Evolutionary conservation across 2,329 filamentous ascomycete species (phyloP).

Genomic region (Rhynchosporium graminicola): DNA sequence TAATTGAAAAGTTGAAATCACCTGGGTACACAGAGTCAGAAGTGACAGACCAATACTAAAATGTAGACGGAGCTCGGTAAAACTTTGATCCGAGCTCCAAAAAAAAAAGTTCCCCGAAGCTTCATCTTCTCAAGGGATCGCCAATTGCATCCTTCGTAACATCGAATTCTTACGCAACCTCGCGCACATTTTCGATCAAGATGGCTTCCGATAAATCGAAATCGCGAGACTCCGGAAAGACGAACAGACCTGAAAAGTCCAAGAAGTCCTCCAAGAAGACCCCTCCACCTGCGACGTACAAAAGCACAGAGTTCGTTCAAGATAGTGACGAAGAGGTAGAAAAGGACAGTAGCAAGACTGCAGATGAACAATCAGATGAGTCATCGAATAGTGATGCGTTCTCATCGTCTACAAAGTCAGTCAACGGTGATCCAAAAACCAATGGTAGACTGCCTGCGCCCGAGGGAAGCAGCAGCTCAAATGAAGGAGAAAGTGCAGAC

Average conservation of each 20-base stretch:
- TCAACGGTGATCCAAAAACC: slow-evolving; percentile 22
- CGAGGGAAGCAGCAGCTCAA: slow-evolving; percentile 30
- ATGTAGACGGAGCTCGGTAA: neutral
- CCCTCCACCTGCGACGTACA: slow-evolving; percentile 22
- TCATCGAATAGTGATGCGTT: slow-evolving; percentile 32
- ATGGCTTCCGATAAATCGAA: slow-evolving; percentile 28
- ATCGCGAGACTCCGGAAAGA: slow-evolving; percentile 26
- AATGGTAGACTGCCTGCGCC: slow-evolving; percentile 34
- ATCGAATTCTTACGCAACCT: slow-evolving; percentile 4
- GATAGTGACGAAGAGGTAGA: slow-evolving; percentile 34
- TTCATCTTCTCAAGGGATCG: slow-evolving; percentile 1
- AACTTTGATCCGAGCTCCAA: slow-evolving; percentile 20
- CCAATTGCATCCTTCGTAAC: neutral
- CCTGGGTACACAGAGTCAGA: neutral
- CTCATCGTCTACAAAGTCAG: slow-evolving; percentile 26
- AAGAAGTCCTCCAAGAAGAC: slow-evolving; percentile 21
- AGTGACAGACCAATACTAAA: neutral
- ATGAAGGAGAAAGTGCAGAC: slow-evolving; percentile 38
- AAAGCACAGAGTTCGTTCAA: slow-evolving; percentile 37
- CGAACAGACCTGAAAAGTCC: slow-evolving; percentile 23
- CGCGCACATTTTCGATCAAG: neutral
- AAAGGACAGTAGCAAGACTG: neutral
- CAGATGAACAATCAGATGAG: slow-evolving; percentile 23
- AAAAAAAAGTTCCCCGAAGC: slow-evolving; percentile 29
- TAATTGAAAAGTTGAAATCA: slow-evolving; percentile 15